Evolutionary conservation across 306 rosid species (phyloP), one percentile per base, ranked within the genome.

Genomic region (Casuarina equisetifolia): DNA sequence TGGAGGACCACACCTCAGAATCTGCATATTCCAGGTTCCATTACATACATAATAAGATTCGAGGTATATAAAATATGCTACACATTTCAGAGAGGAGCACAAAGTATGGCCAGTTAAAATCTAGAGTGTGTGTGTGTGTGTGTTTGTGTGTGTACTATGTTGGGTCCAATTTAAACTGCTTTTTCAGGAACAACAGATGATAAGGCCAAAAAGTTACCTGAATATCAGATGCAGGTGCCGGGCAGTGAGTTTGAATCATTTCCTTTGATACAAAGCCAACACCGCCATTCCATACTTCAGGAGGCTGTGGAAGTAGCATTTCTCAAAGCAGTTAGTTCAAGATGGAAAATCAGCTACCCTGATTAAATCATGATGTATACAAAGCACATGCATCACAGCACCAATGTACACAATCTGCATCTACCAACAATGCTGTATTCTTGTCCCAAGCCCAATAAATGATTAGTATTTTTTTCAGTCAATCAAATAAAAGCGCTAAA

Each of bases 1-100:
- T 9, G 99, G 99, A 2, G 99, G 97, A 10, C 99, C 99, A 12
- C 99, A 95, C 80, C 99, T 86, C 69, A 95, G 77, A 61, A 95
- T 82, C 99, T 95, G 87, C 85, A 85, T 38, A 67, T 78, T 70
- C 25, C 15, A 53, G 2, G 25, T 52, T 20, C 72, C 70, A 79
- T 73, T 69, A 77, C 73, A 75, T 9, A 66, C 42, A 17, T 17
- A 7, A 66, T 3, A 10, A 17, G 15, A 25, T 25, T 25, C 71
- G 9, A 40, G 13, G 40, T 66, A 40, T 64, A 16, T 13, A 39
- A 64, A 38, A 39, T 64, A 32, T 48, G 15, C 2, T 13, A 63
- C n/a, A 15, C 17, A 64, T 64, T 39, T 15, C 49, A 19, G 36
- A 12, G 70, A 0, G 19, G 19, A 2, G 4, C 11, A 20, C 25